phyloP scores from a whole-genome alignment of 805 yeast genomes.

The Metschnikowia baotianmanensis region DNA sequence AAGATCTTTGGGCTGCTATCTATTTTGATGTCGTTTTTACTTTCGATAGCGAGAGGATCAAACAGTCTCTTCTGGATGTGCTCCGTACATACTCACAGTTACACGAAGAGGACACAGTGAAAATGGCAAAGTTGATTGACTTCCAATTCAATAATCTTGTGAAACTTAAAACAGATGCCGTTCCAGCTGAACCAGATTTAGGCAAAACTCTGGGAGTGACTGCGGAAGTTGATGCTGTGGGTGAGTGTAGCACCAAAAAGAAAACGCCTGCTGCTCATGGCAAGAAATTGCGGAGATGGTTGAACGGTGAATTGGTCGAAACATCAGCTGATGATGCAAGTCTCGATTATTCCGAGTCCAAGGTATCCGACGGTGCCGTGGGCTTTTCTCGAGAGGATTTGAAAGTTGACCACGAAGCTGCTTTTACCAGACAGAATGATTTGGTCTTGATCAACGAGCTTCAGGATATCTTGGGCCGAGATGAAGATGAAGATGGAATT shows the following conservation, averaged over 20 bases:
- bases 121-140: conserved; percentile 35
- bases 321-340: conserved; percentile 17
- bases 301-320: conserved; percentile 37
- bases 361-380: background rate
- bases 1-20: conserved; percentile 32
- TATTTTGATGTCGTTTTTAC: conserved; percentile 41
- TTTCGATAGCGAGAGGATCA: conserved; percentile 38
- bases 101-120: conserved; percentile 25
- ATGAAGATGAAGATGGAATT: conserved; percentile 30
- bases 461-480: conserved; percentile 34
- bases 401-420: conserved; percentile 25
- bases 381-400: conserved; percentile 3
- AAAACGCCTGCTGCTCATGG: conserved; percentile 8
- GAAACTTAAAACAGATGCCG: conserved; percentile 24
- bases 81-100: conserved; percentile 33
- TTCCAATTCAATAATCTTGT: conserved; percentile 39
- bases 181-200: background rate
- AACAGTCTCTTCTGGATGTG: conserved; percentile 29
- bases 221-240: background rate
- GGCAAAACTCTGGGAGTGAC: background rate
- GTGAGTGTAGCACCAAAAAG: conserved; percentile 6
- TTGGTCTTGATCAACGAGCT: conserved; percentile 41
- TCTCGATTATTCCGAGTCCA: conserved; percentile 33
- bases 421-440: conserved; percentile 37
- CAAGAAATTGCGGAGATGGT: conserved; percentile 44